Percentiles rank a stretch among this genome's conserved stretches.
Conservation (phyloP, 345 rosid species). For the Linum usitatissimum region DNA sequence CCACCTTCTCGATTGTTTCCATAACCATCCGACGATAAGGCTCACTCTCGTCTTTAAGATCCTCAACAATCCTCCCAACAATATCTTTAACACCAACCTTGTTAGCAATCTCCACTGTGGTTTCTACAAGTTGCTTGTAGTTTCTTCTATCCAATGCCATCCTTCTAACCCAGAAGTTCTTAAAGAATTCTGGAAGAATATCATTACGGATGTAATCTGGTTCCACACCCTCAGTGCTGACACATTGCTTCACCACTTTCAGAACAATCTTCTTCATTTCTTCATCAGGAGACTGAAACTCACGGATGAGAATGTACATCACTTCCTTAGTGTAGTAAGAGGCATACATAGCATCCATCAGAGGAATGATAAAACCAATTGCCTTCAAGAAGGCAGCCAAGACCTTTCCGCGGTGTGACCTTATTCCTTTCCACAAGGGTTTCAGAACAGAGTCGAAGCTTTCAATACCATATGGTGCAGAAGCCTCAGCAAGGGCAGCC, state of each 20-base stretch:
- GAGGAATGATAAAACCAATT: slow-evolving; percentile 96
- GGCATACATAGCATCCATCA: slow-evolving; percentile 94
- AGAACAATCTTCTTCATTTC: slow-evolving; percentile 98
- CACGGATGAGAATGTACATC: slow-evolving; percentile 87
- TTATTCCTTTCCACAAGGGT: slow-evolving; percentile 98
- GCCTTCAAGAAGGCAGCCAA: slow-evolving; percentile 99
- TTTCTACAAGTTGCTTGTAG: slow-evolving; percentile 86
- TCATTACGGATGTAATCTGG: slow-evolving; percentile 78
- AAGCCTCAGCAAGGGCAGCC: slow-evolving; percentile 99
- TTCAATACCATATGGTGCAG: slow-evolving; percentile 98
- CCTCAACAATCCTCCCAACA: slow-evolving; percentile 81
- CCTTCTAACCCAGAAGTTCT: slow-evolving; percentile 87
- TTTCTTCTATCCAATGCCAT: slow-evolving; percentile 98
- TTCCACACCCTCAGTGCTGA: slow-evolving; percentile 96
- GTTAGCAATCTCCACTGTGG: slow-evolving; percentile 94
- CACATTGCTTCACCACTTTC: slow-evolving; percentile 98
- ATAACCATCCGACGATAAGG: slow-evolving; percentile 89
- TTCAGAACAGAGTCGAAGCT: slow-evolving; percentile 94
- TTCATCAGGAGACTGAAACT: slow-evolving; percentile 98
- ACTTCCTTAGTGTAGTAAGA: slow-evolving; percentile 96
- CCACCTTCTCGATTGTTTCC: slow-evolving; percentile 99
- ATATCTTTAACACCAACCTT: slow-evolving; percentile 97
- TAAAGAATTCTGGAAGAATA: slow-evolving; percentile 88
- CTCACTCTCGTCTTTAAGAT: slow-evolving; percentile 95
- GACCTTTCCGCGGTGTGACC: slow-evolving; percentile 96